A percentile compares a stretch with the other conserved stretches of the same genome.
Evolutionary conservation across 192 early-diverging fungal genomes (phyloP).

Genomic region (Funneliformis geosporum): DNA sequence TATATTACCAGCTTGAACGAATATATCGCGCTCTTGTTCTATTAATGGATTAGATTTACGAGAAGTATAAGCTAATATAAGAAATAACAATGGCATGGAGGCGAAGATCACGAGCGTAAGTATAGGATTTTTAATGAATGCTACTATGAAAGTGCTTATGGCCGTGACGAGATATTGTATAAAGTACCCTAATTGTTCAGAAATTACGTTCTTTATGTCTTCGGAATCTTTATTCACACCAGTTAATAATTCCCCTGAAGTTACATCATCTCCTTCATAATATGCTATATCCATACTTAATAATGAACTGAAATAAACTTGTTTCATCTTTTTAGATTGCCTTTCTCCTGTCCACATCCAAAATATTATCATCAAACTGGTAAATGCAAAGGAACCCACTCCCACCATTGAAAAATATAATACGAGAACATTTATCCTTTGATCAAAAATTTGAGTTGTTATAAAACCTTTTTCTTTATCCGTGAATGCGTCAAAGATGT

Average conservation of each 20-base stretch:
- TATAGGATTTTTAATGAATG: slow-evolving; percentile 55
- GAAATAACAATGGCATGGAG: slow-evolving; percentile 62
- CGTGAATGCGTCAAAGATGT: slow-evolving; percentile 19
- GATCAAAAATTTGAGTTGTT: not conserved
- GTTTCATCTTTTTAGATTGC: slow-evolving; percentile 63
- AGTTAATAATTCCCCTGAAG: slow-evolving; percentile 69
- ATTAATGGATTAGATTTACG: slow-evolving; percentile 3
- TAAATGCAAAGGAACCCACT: slow-evolving; percentile 37
- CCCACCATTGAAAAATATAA: slow-evolving; percentile 46
- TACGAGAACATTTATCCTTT: not conserved
- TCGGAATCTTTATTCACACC: slow-evolving; percentile 55
- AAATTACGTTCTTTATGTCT: not conserved
- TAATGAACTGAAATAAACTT: slow-evolving; percentile 62
- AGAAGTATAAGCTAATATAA: not conserved
- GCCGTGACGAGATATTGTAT: slow-evolving; percentile 15
- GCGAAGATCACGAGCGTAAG: slow-evolving; percentile 67
- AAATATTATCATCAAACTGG: slow-evolving; percentile 15
- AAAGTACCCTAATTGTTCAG: slow-evolving; percentile 11
- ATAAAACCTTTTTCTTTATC: slow-evolving; percentile 14
- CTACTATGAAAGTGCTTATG: slow-evolving; percentile 37
- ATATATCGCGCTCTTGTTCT: slow-evolving; percentile 19
- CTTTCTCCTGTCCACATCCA: slow-evolving; percentile 53
- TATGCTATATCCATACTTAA: slow-evolving; percentile 70
- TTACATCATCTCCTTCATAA: slow-evolving; percentile 69
- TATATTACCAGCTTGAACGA: slow-evolving; percentile 26